Conservation (phyloP, 2,329 filamentous ascomycete genomes). For the Tetracladium maxilliforme region DNA sequence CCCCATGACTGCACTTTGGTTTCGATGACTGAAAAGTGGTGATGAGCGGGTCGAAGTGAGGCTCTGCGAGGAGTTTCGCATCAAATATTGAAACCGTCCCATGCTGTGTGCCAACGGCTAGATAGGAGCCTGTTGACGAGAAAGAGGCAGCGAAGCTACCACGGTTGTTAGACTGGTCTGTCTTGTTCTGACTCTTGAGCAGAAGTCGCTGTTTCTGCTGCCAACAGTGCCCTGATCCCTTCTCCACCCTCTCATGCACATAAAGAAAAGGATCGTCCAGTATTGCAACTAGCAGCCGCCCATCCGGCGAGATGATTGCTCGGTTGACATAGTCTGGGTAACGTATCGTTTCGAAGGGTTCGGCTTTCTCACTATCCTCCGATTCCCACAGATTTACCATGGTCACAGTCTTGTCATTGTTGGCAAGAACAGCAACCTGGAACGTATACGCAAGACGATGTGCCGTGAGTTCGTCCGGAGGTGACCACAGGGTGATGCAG, state of each 20-base stretch:
- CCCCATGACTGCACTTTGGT: slow-evolving; percentile 54
- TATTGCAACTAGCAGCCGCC: slow-evolving; percentile 64
- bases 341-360: slow-evolving; percentile 53
- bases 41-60: slow-evolving; percentile 45
- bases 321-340: slow-evolving; percentile 86
- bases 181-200: no score
- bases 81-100: slow-evolving; percentile 68
- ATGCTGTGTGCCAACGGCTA: slow-evolving; percentile 68
- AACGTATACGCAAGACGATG: slow-evolving; percentile 28
- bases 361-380: slow-evolving; percentile 46
- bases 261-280: slow-evolving; percentile 80
- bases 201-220: slow-evolving; percentile 10
- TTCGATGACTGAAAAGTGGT: slow-evolving; percentile 67
- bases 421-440: slow-evolving; percentile 60
- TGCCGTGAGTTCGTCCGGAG: slow-evolving; percentile 18
- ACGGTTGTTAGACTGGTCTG: slow-evolving; percentile 18
- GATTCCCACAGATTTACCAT: slow-evolving; percentile 74
- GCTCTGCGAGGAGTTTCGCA: slow-evolving; percentile 28
- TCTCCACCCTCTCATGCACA: slow-evolving; percentile 62
- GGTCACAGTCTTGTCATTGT: slow-evolving; percentile 83
- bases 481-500: slow-evolving; percentile 50
- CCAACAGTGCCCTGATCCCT: slow-evolving; percentile 14
- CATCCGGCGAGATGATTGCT: slow-evolving; percentile 84
- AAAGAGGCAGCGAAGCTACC: slow-evolving; percentile 71
- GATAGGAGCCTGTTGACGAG: slow-evolving; percentile 53